Percentiles rank a stretch among this genome's conserved stretches.
phyloP scores from a whole-genome alignment of 495 filamentous ascomycete genomes.

The Alectoria sarmentosa region DNA sequence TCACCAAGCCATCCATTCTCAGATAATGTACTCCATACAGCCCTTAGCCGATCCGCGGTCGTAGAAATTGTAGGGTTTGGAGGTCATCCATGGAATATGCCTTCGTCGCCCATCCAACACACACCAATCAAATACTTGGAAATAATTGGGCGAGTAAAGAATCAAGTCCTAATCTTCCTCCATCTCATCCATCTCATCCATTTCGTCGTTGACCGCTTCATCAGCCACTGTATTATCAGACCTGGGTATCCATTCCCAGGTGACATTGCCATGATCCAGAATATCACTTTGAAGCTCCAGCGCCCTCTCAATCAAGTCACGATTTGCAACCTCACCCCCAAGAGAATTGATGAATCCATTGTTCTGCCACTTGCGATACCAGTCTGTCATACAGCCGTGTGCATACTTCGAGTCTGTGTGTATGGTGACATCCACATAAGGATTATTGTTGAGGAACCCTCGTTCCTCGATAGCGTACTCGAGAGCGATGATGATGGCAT shows the following conservation, averaged over 20 bases:
- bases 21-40: no score
- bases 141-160: neutral
- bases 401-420: conserved; percentile 33
- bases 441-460: conserved; percentile 18
- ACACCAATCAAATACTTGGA: no score
- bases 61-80: neutral
- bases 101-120: neutral
- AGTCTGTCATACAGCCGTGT: conserved; percentile 27
- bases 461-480: conserved; percentile 29
- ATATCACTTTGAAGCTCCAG: conserved; percentile 29
- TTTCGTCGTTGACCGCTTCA: conserved; percentile 19
- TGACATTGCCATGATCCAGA: conserved; percentile 27
- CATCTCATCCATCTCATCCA: conserved; percentile 18
- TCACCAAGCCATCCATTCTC: no score
- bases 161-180: neutral
- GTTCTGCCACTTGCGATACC: conserved; percentile 28
- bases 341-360: conserved; percentile 31
- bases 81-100: neutral
- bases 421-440: conserved; percentile 24
- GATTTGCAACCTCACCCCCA: conserved; percentile 28
- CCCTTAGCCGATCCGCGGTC: neutral
- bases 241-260: conserved; percentile 27
- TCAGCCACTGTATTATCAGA: conserved; percentile 19
- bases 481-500: conserved; percentile 36
- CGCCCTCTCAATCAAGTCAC: conserved; percentile 32